phyloP scores from a whole-genome alignment of 2,329 filamentous ascomycete genomes.

The Colletotrichum sp. region DNA sequence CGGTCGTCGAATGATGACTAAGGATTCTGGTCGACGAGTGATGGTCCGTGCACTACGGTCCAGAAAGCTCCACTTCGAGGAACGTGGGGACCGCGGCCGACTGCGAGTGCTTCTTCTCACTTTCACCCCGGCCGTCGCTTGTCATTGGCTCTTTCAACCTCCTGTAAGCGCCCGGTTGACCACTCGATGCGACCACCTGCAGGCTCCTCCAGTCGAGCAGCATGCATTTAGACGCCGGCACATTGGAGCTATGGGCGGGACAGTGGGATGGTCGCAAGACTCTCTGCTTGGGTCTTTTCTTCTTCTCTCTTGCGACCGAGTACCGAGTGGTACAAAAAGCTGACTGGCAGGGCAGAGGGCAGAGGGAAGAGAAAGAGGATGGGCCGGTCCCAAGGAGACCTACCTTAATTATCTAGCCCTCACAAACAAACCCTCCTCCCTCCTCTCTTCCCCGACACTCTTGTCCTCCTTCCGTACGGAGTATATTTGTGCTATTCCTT shows the following conservation, averaged over 20 bases:
- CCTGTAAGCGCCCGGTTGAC: conserved; percentile 23
- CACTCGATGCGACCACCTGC: conserved; percentile 22
- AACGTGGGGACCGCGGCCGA: neutral
- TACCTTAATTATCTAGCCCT: neutral
- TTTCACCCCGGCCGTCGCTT: neutral
- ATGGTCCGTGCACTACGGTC: neutral
- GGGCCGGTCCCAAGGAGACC: neutral
- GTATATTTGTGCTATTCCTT: neutral
- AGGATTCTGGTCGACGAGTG: neutral
- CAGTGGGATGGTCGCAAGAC: neutral
- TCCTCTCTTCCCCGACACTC: neutral
- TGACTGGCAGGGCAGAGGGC: neutral
- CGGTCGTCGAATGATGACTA: conserved; percentile 16
- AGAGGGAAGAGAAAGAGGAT: neutral
- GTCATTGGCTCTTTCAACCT: conserved; percentile 18
- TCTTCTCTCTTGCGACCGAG: neutral
- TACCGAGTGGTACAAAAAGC: conserved; percentile 11
- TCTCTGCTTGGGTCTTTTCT: neutral
- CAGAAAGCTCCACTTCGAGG: neutral
- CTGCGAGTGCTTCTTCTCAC: neutral
- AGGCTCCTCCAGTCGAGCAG: conserved; percentile 5
- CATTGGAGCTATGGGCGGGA: neutral
- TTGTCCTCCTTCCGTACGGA: neutral
- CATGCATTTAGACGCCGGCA: conserved; percentile 19
- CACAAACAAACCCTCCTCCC: neutral